phyloP scores from a whole-genome alignment of 805 yeast genomes.

The Zygoascus ofunaensis region DNA sequence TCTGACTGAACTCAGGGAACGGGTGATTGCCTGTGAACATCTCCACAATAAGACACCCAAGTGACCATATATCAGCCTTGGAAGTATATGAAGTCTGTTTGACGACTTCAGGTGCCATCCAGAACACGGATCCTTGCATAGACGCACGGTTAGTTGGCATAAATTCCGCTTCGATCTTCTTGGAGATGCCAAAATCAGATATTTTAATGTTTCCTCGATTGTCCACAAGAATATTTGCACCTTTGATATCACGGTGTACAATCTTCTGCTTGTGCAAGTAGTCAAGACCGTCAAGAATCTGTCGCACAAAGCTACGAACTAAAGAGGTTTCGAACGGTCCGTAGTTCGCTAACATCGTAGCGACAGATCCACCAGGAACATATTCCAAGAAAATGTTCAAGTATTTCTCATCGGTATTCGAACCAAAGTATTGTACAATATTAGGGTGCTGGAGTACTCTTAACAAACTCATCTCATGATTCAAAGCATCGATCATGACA shows the following conservation, averaged over 20 bases:
- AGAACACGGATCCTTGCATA: slow-evolving; percentile 86
- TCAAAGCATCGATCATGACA: slow-evolving; percentile 69
- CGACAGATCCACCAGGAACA: slow-evolving; percentile 67
- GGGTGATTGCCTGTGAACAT: slow-evolving; percentile 97
- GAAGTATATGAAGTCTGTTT: slow-evolving; percentile 85
- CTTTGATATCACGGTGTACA: slow-evolving; percentile 81
- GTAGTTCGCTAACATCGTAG: slow-evolving; percentile 58
- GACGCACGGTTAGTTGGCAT: slow-evolving; percentile 56
- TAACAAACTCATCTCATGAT: slow-evolving; percentile 64
- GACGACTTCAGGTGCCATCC: slow-evolving; percentile 99
- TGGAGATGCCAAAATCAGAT: slow-evolving; percentile 79
- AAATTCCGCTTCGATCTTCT: slow-evolving; percentile 50
- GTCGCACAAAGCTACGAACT: slow-evolving; percentile 61
- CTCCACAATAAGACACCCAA: slow-evolving; percentile 88
- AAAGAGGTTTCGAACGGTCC: slow-evolving; percentile 76
- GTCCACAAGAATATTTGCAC: slow-evolving; percentile 77
- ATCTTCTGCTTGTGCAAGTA: slow-evolving; percentile 69
- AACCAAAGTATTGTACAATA: slow-evolving; percentile 86
- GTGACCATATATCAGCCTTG: slow-evolving; percentile 95
- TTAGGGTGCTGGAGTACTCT: slow-evolving; percentile 81
- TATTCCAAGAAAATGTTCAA: slow-evolving; percentile 75
- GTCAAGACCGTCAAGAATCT: slow-evolving; percentile 63
- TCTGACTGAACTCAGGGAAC: slow-evolving; percentile 86
- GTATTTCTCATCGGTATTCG: slow-evolving; percentile 60
- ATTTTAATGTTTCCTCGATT: slow-evolving; percentile 74